These are phyloP conservation scores for Ophiognomonia clavigignenti-juglandacearum DNA, from an alignment of 2,329 filamentous ascomycete species.

Conservation along the genomic window DNA sequence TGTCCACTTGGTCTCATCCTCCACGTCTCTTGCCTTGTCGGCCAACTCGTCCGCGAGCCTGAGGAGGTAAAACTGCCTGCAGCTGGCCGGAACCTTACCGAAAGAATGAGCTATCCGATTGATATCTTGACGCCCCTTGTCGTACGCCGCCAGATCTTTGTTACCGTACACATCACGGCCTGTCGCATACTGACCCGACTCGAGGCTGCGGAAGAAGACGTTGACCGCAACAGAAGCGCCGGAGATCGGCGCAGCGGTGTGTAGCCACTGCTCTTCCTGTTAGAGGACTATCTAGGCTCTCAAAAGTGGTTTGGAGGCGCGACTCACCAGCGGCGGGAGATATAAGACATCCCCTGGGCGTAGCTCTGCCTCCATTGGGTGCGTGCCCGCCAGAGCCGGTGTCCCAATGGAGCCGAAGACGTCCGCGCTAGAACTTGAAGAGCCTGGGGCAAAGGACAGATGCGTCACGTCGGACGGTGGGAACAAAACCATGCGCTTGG, in stretches of 20 bases:
- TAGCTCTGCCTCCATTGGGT: slow-evolving; percentile 63
- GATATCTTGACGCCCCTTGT: slow-evolving; percentile 71
- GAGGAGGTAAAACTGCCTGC: slow-evolving; percentile 70
- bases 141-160: slow-evolving; percentile 76
- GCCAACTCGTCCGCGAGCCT: slow-evolving; percentile 65
- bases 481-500: slow-evolving; percentile 71
- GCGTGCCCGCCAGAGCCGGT: slow-evolving; percentile 39
- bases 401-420: slow-evolving; percentile 53
- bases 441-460: slow-evolving; percentile 68
- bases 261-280: slow-evolving; percentile 57
- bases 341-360: slow-evolving; percentile 72
- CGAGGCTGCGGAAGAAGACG: slow-evolving; percentile 75
- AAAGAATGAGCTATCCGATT: slow-evolving; percentile 62
- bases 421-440: slow-evolving; percentile 74
- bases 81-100: slow-evolving; percentile 57
- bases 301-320: neutral
- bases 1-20: neutral
- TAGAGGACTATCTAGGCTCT: neutral
- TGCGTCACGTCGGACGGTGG: slow-evolving; percentile 69
- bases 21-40: slow-evolving; percentile 6
- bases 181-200: slow-evolving; percentile 56
- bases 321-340: slow-evolving; percentile 59
- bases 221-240: slow-evolving; percentile 75
- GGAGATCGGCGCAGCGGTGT: slow-evolving; percentile 61
- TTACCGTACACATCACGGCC: slow-evolving; percentile 88